phyloP scores from a whole-genome alignment of 108 stramenopile species.

The Epithemia pelagica region DNA sequence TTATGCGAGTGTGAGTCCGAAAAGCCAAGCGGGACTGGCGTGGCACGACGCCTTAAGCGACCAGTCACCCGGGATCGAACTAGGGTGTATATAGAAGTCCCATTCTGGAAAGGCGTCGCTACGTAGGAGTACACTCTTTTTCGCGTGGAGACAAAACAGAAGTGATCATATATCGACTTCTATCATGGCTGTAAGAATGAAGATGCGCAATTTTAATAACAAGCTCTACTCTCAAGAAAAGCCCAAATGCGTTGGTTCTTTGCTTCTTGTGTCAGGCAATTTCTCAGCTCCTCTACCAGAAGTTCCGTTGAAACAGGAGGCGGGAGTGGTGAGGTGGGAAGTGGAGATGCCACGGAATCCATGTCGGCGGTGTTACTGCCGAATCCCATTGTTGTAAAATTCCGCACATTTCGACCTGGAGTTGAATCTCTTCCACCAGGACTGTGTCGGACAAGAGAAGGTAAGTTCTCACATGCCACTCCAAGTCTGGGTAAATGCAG shows the following conservation, averaged over 20 bases:
- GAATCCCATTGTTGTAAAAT: not conserved
- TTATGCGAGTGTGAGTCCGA: too few relatives aligned
- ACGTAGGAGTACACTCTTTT: too few relatives aligned
- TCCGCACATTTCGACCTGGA: slow-evolving; percentile 10
- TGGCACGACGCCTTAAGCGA: too few relatives aligned
- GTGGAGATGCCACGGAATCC: too few relatives aligned
- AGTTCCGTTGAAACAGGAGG: not conserved
- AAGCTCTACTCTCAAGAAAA: not conserved
- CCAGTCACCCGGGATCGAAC: too few relatives aligned
- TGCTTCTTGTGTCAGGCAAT: not conserved
- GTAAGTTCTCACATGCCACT: slow-evolving; percentile 81
- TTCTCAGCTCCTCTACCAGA: not conserved
- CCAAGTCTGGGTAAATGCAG: slow-evolving; percentile 86
- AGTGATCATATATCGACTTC: too few relatives aligned
- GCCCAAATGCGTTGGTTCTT: not conserved
- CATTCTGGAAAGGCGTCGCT: too few relatives aligned
- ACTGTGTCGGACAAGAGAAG: slow-evolving; percentile 50
- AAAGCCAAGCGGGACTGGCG: too few relatives aligned
- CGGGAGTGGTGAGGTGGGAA: not conserved
- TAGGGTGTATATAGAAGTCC: too few relatives aligned
- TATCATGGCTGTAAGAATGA: too few relatives aligned
- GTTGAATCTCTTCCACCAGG: slow-evolving; percentile 73
- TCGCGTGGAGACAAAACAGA: too few relatives aligned
- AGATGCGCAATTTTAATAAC: too few relatives aligned
- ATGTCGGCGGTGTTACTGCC: not conserved